A percentile compares a stretch with the other conserved stretches of the same genome.
phyloP scores from a whole-genome alignment of 2,329 filamentous ascomycete genomes.

The Ascochyta lentis region DNA sequence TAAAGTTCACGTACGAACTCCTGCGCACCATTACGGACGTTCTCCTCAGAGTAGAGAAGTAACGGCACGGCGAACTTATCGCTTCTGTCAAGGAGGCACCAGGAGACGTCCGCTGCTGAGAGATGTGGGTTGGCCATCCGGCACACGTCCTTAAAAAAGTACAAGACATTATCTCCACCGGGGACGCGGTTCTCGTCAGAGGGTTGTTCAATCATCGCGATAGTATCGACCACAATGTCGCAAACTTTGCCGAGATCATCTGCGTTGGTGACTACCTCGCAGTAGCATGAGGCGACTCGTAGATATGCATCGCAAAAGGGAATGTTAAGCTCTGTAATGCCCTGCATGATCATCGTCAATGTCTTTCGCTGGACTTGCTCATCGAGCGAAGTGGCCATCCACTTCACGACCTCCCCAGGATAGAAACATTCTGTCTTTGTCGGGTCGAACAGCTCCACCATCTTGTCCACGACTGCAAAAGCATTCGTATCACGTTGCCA shows the following conservation, averaged over 20 bases:
- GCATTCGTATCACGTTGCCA: constrained; percentile 42
- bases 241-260: constrained; percentile 30
- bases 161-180: constrained; percentile 34
- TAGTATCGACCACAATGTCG: constrained; percentile 26
- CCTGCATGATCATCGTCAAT: constrained; percentile 38
- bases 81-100: constrained; percentile 25
- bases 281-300: constrained; percentile 40
- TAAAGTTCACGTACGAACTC: constrained; percentile 35
- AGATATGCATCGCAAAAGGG: constrained; percentile 42
- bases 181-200: constrained; percentile 24
- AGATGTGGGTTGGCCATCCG: neutral
- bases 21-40: constrained; percentile 32
- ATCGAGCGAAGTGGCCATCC: constrained; percentile 36
- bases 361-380: constrained; percentile 24
- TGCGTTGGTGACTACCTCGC: constrained; percentile 27
- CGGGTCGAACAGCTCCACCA: constrained; percentile 43
- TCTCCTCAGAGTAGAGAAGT: constrained; percentile 40
- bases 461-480: constrained; percentile 43
- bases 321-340: constrained; percentile 32
- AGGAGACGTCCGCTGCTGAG: constrained; percentile 26
- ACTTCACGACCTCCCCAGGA: constrained; percentile 44
- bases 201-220: constrained; percentile 14
- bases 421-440: constrained; percentile 40
- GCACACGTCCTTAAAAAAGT: constrained; percentile 29
- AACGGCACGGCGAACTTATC: constrained; percentile 30